Percentiles rank a stretch among this genome's conserved stretches.
phyloP scores from a whole-genome alignment of 1,284 basidiomycete genomes.

The Thecaphora thlaspeos region DNA sequence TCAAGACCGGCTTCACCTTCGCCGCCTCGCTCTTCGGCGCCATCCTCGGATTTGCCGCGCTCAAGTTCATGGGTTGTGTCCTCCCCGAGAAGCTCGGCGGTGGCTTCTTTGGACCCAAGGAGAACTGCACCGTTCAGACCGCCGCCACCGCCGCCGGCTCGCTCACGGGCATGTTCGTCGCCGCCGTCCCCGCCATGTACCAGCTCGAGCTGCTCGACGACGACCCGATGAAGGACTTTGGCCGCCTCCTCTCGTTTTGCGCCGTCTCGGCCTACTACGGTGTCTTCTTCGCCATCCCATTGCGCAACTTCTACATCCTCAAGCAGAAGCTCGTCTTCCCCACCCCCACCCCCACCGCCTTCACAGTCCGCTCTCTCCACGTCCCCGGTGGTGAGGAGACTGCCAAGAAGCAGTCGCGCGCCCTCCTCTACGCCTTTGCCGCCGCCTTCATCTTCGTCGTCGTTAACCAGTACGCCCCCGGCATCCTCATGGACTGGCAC shows the following conservation, averaged over 20 bases:
- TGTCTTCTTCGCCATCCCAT: slow-evolving; percentile 69
- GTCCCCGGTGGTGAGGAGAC: slow-evolving; percentile 53
- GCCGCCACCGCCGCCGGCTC: slow-evolving; percentile 46
- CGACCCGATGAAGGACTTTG: slow-evolving; percentile 41
- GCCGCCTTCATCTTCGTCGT: slow-evolving; percentile 65
- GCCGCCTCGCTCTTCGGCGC: slow-evolving; percentile 68
- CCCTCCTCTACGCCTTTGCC: slow-evolving; percentile 63
- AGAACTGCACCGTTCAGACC: slow-evolving; percentile 63
- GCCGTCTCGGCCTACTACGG: slow-evolving; percentile 68
- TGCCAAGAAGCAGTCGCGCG: slow-evolving; percentile 66
- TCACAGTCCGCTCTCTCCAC: slow-evolving; percentile 69
- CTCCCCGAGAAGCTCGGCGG: slow-evolving; percentile 64
- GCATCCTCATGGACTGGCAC: slow-evolving; percentile 69
- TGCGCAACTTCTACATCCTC: slow-evolving; percentile 68
- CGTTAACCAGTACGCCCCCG: slow-evolving; percentile 65
- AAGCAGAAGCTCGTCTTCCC: slow-evolving; percentile 71
- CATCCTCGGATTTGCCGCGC: slow-evolving; percentile 69
- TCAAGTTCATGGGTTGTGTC: slow-evolving; percentile 65
- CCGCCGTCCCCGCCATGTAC: slow-evolving; percentile 70
- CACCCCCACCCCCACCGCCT: slow-evolving; percentile 70
- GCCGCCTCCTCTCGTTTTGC: slow-evolving; percentile 63
- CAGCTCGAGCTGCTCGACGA: slow-evolving; percentile 57
- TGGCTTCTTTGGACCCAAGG: slow-evolving; percentile 69
- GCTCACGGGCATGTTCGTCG: slow-evolving; percentile 66
- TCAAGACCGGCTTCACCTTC: slow-evolving; percentile 69